A percentile compares a stretch with the other conserved stretches of the same genome.
Conservation (phyloP, 2,329 filamentous ascomycete genomes). For the Aureobasidium sp. region DNA sequence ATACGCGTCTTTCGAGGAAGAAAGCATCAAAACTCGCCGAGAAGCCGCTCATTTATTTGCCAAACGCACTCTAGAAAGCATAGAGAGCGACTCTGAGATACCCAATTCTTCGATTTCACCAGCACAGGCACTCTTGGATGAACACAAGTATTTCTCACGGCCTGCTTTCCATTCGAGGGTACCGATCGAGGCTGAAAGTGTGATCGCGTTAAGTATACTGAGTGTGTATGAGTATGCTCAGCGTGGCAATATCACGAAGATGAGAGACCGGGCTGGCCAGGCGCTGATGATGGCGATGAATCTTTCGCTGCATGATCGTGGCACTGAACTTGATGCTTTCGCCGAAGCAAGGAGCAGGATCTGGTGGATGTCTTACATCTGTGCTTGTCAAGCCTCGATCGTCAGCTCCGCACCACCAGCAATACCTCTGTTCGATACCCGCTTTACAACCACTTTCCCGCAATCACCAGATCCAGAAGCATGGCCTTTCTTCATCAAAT, state of each 20-base stretch:
- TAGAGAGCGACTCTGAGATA: conserved; percentile 44
- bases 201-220: conserved; percentile 43
- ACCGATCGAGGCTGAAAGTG: conserved; percentile 42
- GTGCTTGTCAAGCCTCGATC: conserved; percentile 45
- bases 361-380: conserved; percentile 52
- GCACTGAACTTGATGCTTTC: conserved; percentile 34
- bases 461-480: conserved; percentile 4
- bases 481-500: conserved; percentile 13
- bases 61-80: conserved; percentile 41
- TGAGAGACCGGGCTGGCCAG: conserved; percentile 43
- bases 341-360: conserved; percentile 41
- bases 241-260: conserved; percentile 47
- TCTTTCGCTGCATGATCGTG: conserved; percentile 36
- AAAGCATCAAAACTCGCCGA: conserved; percentile 39
- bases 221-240: conserved; percentile 50
- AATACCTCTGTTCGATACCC: conserved; percentile 38
- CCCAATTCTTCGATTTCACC: conserved; percentile 40
- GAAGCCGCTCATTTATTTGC: conserved; percentile 45
- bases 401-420: conserved; percentile 43
- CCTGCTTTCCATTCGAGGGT: conserved; percentile 39
- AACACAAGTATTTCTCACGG: conserved; percentile 27
- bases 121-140: conserved; percentile 38
- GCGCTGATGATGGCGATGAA: conserved; percentile 43
- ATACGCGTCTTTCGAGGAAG: conserved; percentile 30
- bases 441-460: conserved; percentile 36